These are phyloP conservation scores for Ogataea naganishii DNA, from an alignment of 805 yeast genomes.

Conservation along the genomic window DNA sequence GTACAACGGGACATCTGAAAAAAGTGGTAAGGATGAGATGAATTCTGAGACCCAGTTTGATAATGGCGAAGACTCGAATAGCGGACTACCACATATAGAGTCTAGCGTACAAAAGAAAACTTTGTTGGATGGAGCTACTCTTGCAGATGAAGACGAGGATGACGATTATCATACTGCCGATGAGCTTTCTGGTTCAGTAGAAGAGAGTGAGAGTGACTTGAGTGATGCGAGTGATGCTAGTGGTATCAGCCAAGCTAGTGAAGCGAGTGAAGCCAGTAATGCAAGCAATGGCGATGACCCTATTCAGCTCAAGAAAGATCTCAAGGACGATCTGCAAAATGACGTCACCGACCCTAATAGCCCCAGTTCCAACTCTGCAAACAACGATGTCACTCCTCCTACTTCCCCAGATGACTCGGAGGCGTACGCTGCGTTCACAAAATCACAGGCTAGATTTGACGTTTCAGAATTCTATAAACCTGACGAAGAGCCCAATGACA, in stretches of 20 bases:
- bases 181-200: conserved; percentile 9
- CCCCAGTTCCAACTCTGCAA: conserved; percentile 1
- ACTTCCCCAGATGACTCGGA: conserved; percentile 25
- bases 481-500: conserved; percentile 49
- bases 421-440: conserved; percentile 9
- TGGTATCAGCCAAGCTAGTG: conserved; percentile 4
- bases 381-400: conserved; percentile 20
- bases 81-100: conserved; percentile 5
- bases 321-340: conserved; percentile 11
- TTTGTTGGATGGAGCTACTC: neutral
- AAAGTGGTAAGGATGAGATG: conserved; percentile 19
- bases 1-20: conserved; percentile 5
- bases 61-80: neutral
- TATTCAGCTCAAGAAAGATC: conserved; percentile 18
- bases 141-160: conserved; percentile 16
- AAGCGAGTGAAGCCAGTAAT: conserved; percentile 11
- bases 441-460: conserved; percentile 13
- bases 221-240: conserved; percentile 7
- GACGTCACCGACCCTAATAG: too few species aligned
- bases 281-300: too few species aligned
- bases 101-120: neutral
- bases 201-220: conserved; percentile 4
- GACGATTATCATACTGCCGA: conserved; percentile 24
- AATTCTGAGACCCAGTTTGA: conserved; percentile 7
- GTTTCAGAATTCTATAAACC: conserved; percentile 42